Conservation (phyloP, 2,329 filamentous ascomycete species). For the Sporothrix inflata region DNA sequence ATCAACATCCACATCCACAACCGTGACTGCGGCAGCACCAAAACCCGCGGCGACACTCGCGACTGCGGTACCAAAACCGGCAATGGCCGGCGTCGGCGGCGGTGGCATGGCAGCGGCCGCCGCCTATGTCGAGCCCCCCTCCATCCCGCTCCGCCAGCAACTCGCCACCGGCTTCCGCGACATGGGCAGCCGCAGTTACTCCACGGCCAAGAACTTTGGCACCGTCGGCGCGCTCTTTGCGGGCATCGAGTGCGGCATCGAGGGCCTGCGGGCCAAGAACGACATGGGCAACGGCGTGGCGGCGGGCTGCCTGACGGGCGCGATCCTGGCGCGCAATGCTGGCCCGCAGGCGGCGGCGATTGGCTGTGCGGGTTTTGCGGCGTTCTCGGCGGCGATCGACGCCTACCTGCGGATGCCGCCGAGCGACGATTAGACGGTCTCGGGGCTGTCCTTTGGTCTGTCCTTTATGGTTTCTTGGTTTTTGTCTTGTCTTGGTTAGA, state of each 20-base stretch:
- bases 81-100: constrained; percentile 37
- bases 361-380: constrained; percentile 91
- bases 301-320: constrained; percentile 89
- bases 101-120: constrained; percentile 29
- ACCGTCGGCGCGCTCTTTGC: constrained; percentile 89
- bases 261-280: constrained; percentile 90
- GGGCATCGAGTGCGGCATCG: constrained; percentile 94
- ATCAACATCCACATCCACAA: constrained; percentile 6
- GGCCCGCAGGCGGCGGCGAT: constrained; percentile 87
- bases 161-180: constrained; percentile 86
- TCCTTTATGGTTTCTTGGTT: background rate
- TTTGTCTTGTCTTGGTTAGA: constrained; percentile 1
- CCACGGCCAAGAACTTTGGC: constrained; percentile 91
- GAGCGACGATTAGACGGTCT: constrained; percentile 55
- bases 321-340: constrained; percentile 80
- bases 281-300: constrained; percentile 85
- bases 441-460: background rate
- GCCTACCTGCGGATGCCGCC: constrained; percentile 79
- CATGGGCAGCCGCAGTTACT: constrained; percentile 84
- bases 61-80: constrained; percentile 34
- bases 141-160: constrained; percentile 83
- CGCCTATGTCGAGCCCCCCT: constrained; percentile 47
- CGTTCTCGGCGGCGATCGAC: constrained; percentile 90
- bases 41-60: constrained; percentile 14
- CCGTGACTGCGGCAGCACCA: background rate